Evolutionary conservation across 2,329 filamentous ascomycete species (phyloP), one percentile per base, ranked within the genome.

Genomic region (Hypoxylon sp.): DNA sequence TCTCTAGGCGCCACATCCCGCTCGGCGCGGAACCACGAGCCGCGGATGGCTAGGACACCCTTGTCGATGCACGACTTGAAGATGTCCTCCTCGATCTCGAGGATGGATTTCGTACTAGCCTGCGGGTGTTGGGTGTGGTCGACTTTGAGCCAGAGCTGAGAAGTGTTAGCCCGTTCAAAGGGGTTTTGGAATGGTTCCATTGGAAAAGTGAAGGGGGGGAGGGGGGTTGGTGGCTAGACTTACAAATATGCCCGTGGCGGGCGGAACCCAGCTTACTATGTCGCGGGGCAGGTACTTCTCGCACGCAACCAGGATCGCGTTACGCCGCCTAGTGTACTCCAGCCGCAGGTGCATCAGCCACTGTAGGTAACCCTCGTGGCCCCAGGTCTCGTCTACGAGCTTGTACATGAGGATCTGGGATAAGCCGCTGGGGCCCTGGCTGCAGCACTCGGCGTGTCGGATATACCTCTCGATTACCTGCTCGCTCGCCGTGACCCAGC

Each of bases 231-330:
- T 24, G 63, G 67, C 24, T 14, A 31, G 59, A 89, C 91, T 86
- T 81, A 93, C 91, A 87, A 99, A 99, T 96, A 99, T 99, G 78
- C 95, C 95, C 0, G 94, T 93, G 63, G 86, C 87, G 0, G 95
- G 94, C 0, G 92, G 87, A 26, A 84, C 87, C 94, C 94, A 98
- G 79, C 85, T 89, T 17, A 94, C 91, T 35, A 98, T 84, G 22
- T 92, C 90, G 24, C 78, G 82, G 0, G 94, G 94, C 19, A 98
- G 82, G 73, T 91, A 88, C 70, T 88, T 87, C 80, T 96, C 93
- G 77, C 94, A 98, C 0, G 94, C 94, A 6, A 86, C 85, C 4
- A 97, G 84, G 63, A 99, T 88, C 26, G 88, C 86, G 77, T 98
- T 87, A 62, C 96, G 85, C 67, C 95, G 88, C 72, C 84, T 83